These are phyloP conservation scores for Metschnikowia matae DNA, from an alignment of 805 yeast species.

Conservation along the genomic window DNA sequence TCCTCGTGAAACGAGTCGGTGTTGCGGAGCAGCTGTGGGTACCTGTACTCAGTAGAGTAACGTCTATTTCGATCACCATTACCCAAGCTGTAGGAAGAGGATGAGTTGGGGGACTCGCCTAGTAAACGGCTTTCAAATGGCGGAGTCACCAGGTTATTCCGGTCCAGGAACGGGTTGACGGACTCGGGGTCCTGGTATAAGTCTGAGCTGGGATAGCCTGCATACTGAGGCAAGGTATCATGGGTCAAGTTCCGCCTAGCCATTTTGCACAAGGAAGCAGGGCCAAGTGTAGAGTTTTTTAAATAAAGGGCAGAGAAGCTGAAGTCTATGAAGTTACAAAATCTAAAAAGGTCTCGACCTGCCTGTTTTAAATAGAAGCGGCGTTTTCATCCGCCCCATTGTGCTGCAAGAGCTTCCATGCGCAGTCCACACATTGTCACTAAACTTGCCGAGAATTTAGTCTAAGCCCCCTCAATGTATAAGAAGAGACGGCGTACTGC, in stretches of 20 bases:
- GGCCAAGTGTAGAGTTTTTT: background rate
- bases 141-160: background rate
- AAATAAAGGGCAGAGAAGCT: background rate
- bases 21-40: background rate
- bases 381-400: background rate
- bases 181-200: background rate
- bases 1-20: background rate
- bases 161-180: background rate
- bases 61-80: background rate
- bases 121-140: background rate
- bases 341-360: background rate
- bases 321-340: background rate
- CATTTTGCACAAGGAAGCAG: background rate
- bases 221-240: background rate
- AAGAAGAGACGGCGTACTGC: background rate
- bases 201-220: background rate
- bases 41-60: background rate
- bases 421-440: background rate
- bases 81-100: background rate
- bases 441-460: background rate
- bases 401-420: background rate
- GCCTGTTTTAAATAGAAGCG: background rate
- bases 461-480: background rate
- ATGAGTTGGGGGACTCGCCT: background rate
- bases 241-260: slow-evolving; percentile 1